Evolutionary conservation across 2,329 filamentous ascomycete genomes (phyloP).

Genomic region (Huntiella bhutanensis): DNA sequence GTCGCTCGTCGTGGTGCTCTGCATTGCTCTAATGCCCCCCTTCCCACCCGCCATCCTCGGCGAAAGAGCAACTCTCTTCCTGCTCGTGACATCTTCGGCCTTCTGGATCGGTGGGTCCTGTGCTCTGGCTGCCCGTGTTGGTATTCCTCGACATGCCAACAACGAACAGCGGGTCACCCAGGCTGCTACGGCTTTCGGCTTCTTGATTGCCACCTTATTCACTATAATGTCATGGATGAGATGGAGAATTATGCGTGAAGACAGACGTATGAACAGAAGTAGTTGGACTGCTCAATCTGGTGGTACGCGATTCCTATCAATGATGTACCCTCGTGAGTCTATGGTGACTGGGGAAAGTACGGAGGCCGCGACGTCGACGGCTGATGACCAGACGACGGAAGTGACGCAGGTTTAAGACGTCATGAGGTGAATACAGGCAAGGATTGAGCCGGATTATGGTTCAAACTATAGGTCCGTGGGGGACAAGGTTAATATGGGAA

Average conservation of each 20-base stretch:
- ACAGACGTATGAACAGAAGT: neutral
- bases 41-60: slow-evolving; percentile 43
- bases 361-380: too few relatives aligned
- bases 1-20: slow-evolving; percentile 47
- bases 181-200: slow-evolving; percentile 46
- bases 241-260: slow-evolving; percentile 5
- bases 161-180: slow-evolving; percentile 32
- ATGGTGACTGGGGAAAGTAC: too few relatives aligned
- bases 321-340: too few relatives aligned
- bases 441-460: too few relatives aligned
- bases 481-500: neutral
- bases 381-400: too few relatives aligned
- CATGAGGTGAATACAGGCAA: too few relatives aligned
- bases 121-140: slow-evolving; percentile 49
- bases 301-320: too few relatives aligned
- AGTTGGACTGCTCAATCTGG: too few relatives aligned
- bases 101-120: slow-evolving; percentile 86
- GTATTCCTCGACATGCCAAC: slow-evolving; percentile 33
- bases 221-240: slow-evolving; percentile 7
- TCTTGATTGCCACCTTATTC: slow-evolving; percentile 33
- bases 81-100: slow-evolving; percentile 56
- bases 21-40: slow-evolving; percentile 48
- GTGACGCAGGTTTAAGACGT: too few relatives aligned
- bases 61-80: slow-evolving; percentile 42
- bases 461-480: too few relatives aligned